A percentile compares a stretch with the other conserved stretches of the same genome.
phyloP scores from a whole-genome alignment of 805 yeast species.

The Candida sanyiensis region DNA sequence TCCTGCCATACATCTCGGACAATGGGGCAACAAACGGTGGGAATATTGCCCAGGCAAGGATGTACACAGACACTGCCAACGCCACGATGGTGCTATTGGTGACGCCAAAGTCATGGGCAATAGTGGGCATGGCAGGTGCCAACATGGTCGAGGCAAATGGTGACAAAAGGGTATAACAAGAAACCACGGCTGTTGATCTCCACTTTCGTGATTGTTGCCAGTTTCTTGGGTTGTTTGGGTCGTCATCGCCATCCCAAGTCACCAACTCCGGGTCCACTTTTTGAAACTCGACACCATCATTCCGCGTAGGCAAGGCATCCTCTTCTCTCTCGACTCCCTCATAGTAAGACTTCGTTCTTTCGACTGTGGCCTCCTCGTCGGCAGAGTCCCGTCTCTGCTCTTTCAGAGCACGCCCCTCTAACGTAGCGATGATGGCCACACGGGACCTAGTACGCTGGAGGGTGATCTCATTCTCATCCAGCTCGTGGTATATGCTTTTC shows the following conservation, averaged over 20 bases:
- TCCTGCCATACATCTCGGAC: conserved; percentile 55
- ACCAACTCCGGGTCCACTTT: conserved; percentile 59
- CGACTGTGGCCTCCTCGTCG: conserved; percentile 3
- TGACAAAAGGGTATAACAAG: conserved; percentile 50
- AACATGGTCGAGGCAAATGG: conserved; percentile 60
- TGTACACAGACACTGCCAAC: conserved; percentile 51
- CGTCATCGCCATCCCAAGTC: conserved; percentile 61
- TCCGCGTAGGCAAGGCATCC: conserved; percentile 27
- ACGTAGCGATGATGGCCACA: conserved; percentile 37
- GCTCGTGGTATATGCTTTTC: conserved; percentile 34
- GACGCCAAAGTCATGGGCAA: conserved; percentile 40
- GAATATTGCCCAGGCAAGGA: conserved; percentile 59
- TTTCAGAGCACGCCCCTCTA: conserved; percentile 20
- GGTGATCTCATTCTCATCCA: conserved; percentile 32
- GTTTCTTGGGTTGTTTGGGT: conserved; percentile 59
- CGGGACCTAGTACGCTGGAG: conserved; percentile 40
- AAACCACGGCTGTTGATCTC: conserved; percentile 39
- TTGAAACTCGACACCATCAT: conserved; percentile 49
- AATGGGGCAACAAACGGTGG: conserved; percentile 59
- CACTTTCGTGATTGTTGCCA: conserved; percentile 44
- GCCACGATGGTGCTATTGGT: conserved; percentile 35
- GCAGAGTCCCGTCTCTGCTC: conserved; percentile 15
- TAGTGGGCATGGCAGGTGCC: conserved; percentile 52
- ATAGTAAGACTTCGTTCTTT: conserved; percentile 13
- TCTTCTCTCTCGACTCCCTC: conserved; percentile 20